Conservation (phyloP, 116 monocot species). For the Dioscorea cayenensis region DNA sequence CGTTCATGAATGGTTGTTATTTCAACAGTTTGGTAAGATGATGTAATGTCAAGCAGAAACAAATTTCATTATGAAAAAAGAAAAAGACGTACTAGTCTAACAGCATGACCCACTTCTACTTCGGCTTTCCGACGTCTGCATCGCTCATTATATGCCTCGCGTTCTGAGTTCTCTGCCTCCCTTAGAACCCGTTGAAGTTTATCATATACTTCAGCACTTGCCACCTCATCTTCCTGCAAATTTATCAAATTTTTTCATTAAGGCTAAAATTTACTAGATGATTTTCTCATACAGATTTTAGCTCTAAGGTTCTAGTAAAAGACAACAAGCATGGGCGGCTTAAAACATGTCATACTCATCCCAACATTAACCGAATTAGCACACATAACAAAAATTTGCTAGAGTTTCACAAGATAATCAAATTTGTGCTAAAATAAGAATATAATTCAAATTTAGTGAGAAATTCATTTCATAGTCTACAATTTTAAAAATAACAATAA, state of each 20-base stretch:
- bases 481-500: no score
- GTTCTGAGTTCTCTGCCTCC: constrained; percentile 14
- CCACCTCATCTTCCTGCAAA: constrained; percentile 19
- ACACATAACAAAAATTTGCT: neutral
- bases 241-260: neutral
- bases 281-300: neutral
- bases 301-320: neutral
- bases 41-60: no score
- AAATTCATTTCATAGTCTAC: no score
- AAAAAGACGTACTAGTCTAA: neutral
- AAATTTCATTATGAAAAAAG: no score
- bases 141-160: constrained; percentile 23
- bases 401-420: neutral
- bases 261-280: neutral
- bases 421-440: no score
- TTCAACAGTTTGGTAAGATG: no score
- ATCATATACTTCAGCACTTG: constrained; percentile 3
- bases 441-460: no score
- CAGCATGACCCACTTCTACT: neutral
- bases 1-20: no score
- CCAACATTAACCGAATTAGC: neutral
- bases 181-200: constrained; percentile 13
- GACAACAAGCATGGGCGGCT: neutral
- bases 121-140: constrained; percentile 20
- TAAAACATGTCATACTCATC: neutral